Evolutionary conservation across 1,139 yeast species (phyloP).

Genomic region (Geotrichum reessii): DNA sequence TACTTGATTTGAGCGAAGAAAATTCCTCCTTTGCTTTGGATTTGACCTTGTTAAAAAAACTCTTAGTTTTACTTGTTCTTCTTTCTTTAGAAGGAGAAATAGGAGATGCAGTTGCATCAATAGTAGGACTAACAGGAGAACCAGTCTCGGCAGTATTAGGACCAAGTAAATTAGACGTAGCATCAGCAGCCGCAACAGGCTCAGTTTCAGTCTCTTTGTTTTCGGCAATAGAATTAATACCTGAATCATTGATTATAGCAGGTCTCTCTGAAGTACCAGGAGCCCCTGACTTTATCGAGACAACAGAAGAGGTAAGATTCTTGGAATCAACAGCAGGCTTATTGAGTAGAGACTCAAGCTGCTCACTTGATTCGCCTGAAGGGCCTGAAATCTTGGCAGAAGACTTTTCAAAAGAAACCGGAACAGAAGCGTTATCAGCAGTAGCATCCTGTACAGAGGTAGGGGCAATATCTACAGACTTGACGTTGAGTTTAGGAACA

Average conservation of each 20-base stretch:
- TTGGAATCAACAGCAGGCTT: background rate
- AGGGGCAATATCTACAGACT: background rate
- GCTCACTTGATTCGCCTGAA: background rate
- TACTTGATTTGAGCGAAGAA: conserved; percentile 4
- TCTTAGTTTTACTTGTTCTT: background rate
- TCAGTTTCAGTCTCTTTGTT: conserved; percentile 10
- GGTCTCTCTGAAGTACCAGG: background rate
- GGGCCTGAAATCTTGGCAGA: background rate
- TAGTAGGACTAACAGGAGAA: background rate
- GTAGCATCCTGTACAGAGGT: conserved; percentile 9
- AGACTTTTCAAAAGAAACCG: background rate
- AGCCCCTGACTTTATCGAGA: conserved; percentile 1
- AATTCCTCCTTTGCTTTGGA: conserved; percentile 1
- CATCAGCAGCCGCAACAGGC: background rate
- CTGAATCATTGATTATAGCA: conserved; percentile 9
- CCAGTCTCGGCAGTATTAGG: background rate
- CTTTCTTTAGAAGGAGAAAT: background rate
- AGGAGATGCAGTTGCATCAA: background rate
- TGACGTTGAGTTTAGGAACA: background rate
- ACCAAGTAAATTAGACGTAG: background rate
- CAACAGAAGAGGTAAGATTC: background rate
- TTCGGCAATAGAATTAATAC: conserved; percentile 2
- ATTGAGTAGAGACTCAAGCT: background rate
- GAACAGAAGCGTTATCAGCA: background rate
- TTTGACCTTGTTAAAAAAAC: conserved; percentile 4